Evolutionary conservation across 2,329 filamentous ascomycete species (phyloP).

Genomic region (Trichophaea hybrida): DNA sequence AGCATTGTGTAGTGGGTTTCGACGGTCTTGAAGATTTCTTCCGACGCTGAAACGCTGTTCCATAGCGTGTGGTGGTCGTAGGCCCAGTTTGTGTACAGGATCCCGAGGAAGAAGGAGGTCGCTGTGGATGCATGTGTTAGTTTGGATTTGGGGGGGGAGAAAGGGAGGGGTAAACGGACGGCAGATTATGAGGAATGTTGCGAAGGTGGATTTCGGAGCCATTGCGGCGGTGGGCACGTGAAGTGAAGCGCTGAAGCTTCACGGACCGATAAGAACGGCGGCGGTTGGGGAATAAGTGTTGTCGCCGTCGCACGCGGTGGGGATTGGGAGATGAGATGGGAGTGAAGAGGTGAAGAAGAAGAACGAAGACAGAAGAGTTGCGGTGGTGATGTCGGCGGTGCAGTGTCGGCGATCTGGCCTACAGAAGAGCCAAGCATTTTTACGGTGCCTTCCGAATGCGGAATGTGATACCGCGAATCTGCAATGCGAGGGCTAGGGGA

Average conservation of each 20-base stretch:
- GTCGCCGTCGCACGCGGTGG: no score
- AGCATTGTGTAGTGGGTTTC: slow-evolving; percentile 84
- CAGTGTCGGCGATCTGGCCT: background rate
- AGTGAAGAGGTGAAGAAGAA: background rate
- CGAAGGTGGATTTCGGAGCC: slow-evolving; percentile 48
- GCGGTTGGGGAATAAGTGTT: no score
- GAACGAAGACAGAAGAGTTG: background rate
- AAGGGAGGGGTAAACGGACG: slow-evolving; percentile 45
- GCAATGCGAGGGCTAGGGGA: no score
- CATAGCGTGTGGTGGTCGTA: slow-evolving; percentile 90
- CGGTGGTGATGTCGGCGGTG: background rate
- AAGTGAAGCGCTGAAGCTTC: no score
- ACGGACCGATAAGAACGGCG: no score
- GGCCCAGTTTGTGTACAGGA: slow-evolving; percentile 90
- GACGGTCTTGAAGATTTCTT: slow-evolving; percentile 64
- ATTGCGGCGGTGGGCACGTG: slow-evolving; percentile 1
- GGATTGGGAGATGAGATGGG: background rate
- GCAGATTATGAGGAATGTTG: slow-evolving; percentile 91
- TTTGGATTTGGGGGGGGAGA: slow-evolving; percentile 4
- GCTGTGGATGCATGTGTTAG: slow-evolving; percentile 36
- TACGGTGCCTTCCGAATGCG: background rate
- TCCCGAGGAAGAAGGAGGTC: slow-evolving; percentile 93
- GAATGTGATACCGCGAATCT: background rate
- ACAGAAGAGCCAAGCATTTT: background rate
- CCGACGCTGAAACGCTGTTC: slow-evolving; percentile 50